Evolutionary conservation across 2,329 filamentous ascomycete species (phyloP).

Genomic region (Sphaerulina populicola): DNA sequence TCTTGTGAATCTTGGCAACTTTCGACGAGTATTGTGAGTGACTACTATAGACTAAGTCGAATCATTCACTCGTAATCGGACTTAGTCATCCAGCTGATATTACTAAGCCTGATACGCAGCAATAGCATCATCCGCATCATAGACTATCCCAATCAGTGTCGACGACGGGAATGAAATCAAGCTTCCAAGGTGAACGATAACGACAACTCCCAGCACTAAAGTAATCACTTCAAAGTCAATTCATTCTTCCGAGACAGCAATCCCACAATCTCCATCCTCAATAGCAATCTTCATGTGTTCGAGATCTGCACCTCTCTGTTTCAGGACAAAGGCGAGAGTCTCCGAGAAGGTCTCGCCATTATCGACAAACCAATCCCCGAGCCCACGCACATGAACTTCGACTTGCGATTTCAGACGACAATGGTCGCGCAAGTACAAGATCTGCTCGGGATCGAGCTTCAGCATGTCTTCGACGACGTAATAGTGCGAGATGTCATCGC

Average conservation of each 20-base stretch:
- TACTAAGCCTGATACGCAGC: too few species aligned
- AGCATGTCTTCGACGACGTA: slow-evolving; percentile 58
- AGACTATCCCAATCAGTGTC: too few species aligned
- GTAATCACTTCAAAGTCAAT: neutral
- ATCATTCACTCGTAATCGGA: too few species aligned
- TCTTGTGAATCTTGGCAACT: too few species aligned
- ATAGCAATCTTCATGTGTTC: slow-evolving; percentile 54
- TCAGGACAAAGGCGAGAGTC: slow-evolving; percentile 50
- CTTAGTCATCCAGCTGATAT: too few species aligned
- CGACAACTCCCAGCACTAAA: neutral
- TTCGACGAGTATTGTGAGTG: too few species aligned
- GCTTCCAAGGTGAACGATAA: too few species aligned
- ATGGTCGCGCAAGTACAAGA: slow-evolving; percentile 50
- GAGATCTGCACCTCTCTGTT: slow-evolving; percentile 47
- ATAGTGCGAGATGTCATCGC: slow-evolving; percentile 55
- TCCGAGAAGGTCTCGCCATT: slow-evolving; percentile 56
- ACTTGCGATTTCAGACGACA: slow-evolving; percentile 51
- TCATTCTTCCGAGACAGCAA: slow-evolving; percentile 37
- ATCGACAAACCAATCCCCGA: slow-evolving; percentile 55
- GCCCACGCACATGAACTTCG: slow-evolving; percentile 44
- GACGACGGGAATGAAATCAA: too few species aligned
- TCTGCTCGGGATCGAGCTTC: slow-evolving; percentile 54
- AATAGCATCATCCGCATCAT: too few species aligned
- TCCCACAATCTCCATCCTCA: slow-evolving; percentile 62
- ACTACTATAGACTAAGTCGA: too few species aligned